phyloP scores from a whole-genome alignment of 192 early-diverging fungal genomes.

The Powellomyces hirtus region DNA sequence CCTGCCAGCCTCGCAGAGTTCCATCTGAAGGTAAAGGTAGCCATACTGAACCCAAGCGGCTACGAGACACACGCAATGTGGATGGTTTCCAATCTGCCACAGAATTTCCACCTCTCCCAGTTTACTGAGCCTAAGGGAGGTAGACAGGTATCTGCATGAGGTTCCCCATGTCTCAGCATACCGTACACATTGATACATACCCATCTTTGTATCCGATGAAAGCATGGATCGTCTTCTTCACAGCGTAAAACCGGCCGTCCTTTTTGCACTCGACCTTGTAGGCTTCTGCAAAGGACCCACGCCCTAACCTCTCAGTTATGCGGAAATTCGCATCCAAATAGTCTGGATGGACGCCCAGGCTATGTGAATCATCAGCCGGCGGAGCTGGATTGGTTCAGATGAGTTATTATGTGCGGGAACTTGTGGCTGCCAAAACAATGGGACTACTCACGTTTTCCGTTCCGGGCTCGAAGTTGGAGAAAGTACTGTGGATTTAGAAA shows the following conservation, averaged over 20 bases:
- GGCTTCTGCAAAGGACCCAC: conserved; percentile 80
- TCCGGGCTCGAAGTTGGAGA: conserved; percentile 3
- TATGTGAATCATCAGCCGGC: not conserved
- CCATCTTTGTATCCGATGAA: conserved; percentile 71
- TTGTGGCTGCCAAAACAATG: not conserved
- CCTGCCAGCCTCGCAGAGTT: conserved; percentile 80
- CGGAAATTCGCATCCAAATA: conserved; percentile 74
- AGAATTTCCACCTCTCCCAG: conserved; percentile 82
- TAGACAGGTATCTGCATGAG: not conserved
- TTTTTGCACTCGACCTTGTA: conserved; percentile 67
- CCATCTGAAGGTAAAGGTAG: conserved; percentile 83
- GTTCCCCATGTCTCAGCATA: not conserved
- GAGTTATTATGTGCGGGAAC: not conserved
- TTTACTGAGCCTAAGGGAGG: conserved; percentile 50
- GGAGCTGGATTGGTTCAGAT: conserved; percentile 14
- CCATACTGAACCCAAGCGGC: conserved; percentile 92
- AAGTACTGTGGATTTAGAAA: conserved; percentile 31
- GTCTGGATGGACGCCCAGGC: conserved; percentile 40
- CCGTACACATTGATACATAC: conserved; percentile 20
- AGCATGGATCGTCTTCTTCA: conserved; percentile 74
- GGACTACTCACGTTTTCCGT: conserved; percentile 10
- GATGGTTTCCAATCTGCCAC: conserved; percentile 58
- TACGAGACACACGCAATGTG: conserved; percentile 67
- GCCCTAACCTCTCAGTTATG: conserved; percentile 62
- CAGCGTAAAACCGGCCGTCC: conserved; percentile 67